Conservation (phyloP, 129 eudicot genomes). For the Escallonia herrerae region DNA sequence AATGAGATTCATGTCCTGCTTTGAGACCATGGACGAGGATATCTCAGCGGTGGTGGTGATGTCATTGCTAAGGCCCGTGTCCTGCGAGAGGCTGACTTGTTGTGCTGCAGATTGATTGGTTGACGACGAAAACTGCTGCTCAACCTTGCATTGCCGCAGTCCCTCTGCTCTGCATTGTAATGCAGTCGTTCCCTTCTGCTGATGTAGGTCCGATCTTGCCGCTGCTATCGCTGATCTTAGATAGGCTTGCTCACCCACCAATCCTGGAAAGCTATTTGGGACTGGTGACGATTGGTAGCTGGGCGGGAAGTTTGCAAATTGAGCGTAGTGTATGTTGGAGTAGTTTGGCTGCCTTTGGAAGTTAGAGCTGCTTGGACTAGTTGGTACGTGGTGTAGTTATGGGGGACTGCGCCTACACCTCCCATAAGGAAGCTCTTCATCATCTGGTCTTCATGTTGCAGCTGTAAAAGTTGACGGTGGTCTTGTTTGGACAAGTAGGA, state of each 20-base stretch:
- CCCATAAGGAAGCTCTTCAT: conserved; percentile 5
- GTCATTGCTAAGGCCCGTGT: conserved; percentile 65
- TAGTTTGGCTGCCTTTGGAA: too few species aligned
- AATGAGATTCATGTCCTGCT: conserved; percentile 14
- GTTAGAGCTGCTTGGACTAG: not conserved
- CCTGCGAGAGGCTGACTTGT: conserved; percentile 51
- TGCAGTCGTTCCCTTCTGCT: not conserved
- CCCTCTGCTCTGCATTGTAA: not conserved
- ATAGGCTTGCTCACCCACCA: too few species aligned
- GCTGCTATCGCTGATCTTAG: not conserved
- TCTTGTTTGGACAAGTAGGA: not conserved
- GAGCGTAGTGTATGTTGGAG: not conserved
- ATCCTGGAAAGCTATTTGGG: conserved; percentile 8
- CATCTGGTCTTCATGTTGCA: conserved; percentile 16
- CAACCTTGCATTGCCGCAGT: conserved; percentile 33
- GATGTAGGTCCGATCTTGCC: not conserved
- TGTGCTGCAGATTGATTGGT: conserved; percentile 29
- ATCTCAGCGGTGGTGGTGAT: conserved; percentile 39
- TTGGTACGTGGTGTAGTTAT: conserved; percentile 10
- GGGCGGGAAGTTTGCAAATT: conserved; percentile 14
- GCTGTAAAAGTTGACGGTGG: conserved; percentile 6
- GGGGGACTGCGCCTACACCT: not conserved
- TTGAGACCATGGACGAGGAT: conserved; percentile 28
- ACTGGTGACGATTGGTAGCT: conserved; percentile 1
- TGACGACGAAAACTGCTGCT: conserved; percentile 17